Base-by-base conservation (phyloP, 2,329 filamentous ascomycete genomes). In the Leptographium radiaticola region DNA sequence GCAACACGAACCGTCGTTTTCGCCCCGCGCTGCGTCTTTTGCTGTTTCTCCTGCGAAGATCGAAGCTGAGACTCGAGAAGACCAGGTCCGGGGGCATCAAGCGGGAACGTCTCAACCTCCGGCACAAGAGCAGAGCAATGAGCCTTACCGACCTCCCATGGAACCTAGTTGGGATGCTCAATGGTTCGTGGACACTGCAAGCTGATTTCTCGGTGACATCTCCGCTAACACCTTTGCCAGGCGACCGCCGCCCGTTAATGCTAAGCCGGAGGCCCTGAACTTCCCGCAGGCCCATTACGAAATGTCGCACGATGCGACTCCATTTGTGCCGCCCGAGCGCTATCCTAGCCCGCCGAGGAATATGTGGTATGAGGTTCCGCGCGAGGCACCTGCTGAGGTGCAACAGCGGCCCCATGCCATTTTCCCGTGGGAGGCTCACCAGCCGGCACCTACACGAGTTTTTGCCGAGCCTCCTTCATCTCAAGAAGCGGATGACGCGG, bases 301-400 rank as follows among this genome's bases (percentile, higher is more conserved):
- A 54, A 96, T 96, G 84, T 95, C 86, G 54, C 79, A 78, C 54
- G 86, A 90, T 66, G 74, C 76, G 18, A 69, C 81, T 38, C 81
- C 87, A 11, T 97, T 94, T 68, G 77, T 87, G 53, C 80, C 90
- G 36, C 90, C 90, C 18, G 68, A 73, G 56, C 76, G 79, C 52
- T 93, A 95, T 63, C 87, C 90, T 3, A 87, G 88, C 63, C 87
- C 89, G 18, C 89, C 90, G 0, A 86, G 78, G 66, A 79, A 90
- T 63, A 90, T 95, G 87, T 93, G 85, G 76, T 95, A 93, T 65
- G 74, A 91, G 62, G 78, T 94, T 39, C 89, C 89, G 6, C 80
- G 76, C 58, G 76, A 79, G 55, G 72, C 73, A 18, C 80, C 80
- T 25, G 75, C 80, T 49, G 71, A 67, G 30, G 62, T 64, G n/a